Evolutionary conservation across 768 basidiomycete genomes (phyloP).

Genomic region (Tephrocybe rancida): DNA sequence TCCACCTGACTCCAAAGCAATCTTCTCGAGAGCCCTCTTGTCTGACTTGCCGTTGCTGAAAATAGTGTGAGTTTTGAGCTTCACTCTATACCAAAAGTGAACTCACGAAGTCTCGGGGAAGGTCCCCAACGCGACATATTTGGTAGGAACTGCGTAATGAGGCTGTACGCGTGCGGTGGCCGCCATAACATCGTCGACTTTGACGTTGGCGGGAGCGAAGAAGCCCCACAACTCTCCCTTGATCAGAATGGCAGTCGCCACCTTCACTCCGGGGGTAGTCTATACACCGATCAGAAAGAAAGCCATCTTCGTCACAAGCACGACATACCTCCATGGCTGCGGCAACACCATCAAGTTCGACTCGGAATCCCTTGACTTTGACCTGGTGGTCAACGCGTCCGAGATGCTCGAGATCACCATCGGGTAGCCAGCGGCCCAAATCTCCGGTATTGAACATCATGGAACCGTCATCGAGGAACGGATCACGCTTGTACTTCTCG

Average conservation of each 20-base stretch:
- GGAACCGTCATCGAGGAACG: conserved; percentile 52
- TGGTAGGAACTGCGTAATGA: conserved; percentile 13
- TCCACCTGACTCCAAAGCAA: conserved; percentile 28
- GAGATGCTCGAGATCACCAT: too few relatives aligned
- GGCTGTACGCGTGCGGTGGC: conserved; percentile 10
- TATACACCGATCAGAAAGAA: not conserved
- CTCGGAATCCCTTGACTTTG: conserved; percentile 67
- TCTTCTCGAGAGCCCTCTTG: conserved; percentile 45
- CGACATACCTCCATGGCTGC: conserved; percentile 57
- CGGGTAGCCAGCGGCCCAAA: conserved; percentile 49
- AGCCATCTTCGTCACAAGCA: not conserved
- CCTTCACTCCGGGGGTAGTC: conserved; percentile 9
- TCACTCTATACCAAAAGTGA: not conserved
- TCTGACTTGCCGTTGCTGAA: conserved; percentile 16
- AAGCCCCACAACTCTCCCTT: conserved; percentile 15
- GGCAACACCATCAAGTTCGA: conserved; percentile 65
- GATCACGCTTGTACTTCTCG: conserved; percentile 51
- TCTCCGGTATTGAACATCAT: too few relatives aligned
- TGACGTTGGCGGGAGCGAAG: conserved; percentile 11
- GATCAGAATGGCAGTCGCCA: conserved; percentile 16
- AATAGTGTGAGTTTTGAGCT: not conserved
- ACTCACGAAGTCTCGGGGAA: conserved; percentile 12
- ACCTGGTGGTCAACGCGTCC: conserved; percentile 63
- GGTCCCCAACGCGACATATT: not conserved
- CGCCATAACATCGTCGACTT: conserved; percentile 11